phyloP scores from a whole-genome alignment of 192 early-diverging fungal genomes.

The Coemansia erecta region DNA sequence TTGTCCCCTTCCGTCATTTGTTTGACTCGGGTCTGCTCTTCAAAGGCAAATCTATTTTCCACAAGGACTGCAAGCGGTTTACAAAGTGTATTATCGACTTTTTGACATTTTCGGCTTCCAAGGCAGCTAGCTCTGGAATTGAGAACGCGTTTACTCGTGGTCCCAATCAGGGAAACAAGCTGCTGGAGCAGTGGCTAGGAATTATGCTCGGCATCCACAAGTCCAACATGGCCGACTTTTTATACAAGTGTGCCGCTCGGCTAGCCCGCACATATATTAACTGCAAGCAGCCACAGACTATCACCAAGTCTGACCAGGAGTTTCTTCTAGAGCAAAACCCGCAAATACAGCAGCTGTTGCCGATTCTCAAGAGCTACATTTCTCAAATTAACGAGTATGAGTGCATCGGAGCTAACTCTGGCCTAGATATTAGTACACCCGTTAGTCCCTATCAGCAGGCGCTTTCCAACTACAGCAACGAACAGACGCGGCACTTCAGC shows the following conservation, averaged over 20 bases:
- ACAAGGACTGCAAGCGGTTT: constrained; percentile 43
- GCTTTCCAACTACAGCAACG: too few relatives aligned
- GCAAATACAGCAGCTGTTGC: background rate
- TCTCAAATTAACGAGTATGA: constrained; percentile 14
- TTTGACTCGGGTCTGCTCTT: constrained; percentile 20
- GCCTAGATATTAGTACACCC: too few relatives aligned
- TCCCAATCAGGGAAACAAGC: constrained; percentile 18
- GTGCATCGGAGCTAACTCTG: background rate
- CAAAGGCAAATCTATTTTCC: constrained; percentile 30
- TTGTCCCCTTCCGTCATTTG: constrained; percentile 27
- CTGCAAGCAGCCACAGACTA: background rate
- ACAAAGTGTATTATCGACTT: constrained; percentile 35
- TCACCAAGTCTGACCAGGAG: background rate
- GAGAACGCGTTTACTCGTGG: constrained; percentile 4
- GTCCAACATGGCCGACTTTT: constrained; percentile 16
- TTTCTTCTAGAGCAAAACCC: background rate
- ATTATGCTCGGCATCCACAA: constrained; percentile 32
- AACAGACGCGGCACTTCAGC: too few relatives aligned
- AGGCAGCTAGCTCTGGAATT: background rate
- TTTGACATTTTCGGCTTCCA: background rate
- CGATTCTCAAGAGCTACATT: constrained; percentile 16
- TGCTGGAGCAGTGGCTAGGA: constrained; percentile 34
- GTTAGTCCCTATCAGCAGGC: too few relatives aligned
- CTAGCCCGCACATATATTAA: constrained; percentile 18
- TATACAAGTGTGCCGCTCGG: constrained; percentile 10